Evolutionary conservation across 139 green algal species (phyloP), one percentile per base, ranked within the genome.

Genomic region (Auxenochlorella pyrenoidosa): DNA sequence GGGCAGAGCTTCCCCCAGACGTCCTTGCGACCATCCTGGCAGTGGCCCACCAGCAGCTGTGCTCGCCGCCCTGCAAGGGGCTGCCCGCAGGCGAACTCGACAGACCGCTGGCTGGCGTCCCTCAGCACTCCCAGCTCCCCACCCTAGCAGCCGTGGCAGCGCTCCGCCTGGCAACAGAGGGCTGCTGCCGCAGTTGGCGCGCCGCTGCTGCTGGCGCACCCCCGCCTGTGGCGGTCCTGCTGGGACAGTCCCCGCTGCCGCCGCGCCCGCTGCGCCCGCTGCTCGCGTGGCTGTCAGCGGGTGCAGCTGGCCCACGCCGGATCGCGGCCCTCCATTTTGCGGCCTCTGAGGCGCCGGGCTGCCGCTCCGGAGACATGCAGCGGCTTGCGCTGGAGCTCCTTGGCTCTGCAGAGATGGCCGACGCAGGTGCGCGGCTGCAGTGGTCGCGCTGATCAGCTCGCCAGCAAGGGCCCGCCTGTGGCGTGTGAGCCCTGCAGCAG

Each of bases 181-280:
- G 34, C 80, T 60, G 79, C 79, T 84, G 79, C 54, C 79, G 79
- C 79, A 19, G 36, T 2, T 84, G 79, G 79, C n/a, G 36, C 5
- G 36, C 36, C 26, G 36, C 24, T 18, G 44, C 13, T 40, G 58
- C 26, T 8, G 79, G 24, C 19, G 4, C 40, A 0, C 5, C 40
- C 19, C 80, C 80, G 60, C 18, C 54, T 24, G 19, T 85, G 28
- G 60, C 28, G 5, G 28, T 77, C 15, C 15, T 30, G 5, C 30
- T 85, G 40, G 80, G 80, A 0, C 40, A 28, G 1, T 75, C 59
- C 28, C 24, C 80, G 5, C 36, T 84, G 36, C 34, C 79, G 36
- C 36, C 58, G 0, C 40, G 38, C 24, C 28, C 79, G 24, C 2
- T 38, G 22, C 8, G 34, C 40, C 10, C 60, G 6, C 60, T 85